Evolutionary conservation across 2,329 filamentous ascomycete genomes (phyloP), one percentile per base, ranked within the genome.

Genomic region (Ophiocordyceps unilateralis): DNA sequence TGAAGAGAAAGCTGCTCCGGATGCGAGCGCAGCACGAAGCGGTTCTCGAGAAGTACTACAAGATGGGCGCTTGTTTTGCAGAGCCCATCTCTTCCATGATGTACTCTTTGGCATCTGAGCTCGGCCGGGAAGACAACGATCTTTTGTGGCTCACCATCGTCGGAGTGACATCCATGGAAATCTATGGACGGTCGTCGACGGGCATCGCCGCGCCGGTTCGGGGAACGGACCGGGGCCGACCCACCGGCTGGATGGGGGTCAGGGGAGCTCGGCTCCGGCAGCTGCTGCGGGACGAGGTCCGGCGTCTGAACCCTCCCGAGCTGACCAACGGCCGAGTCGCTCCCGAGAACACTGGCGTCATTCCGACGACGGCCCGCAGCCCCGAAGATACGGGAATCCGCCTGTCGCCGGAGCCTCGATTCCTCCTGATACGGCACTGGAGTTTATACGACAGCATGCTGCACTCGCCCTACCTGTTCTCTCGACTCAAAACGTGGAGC

Each of bases 361-460:
- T 95, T 43, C 87, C 85, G 8, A 94, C 86, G 0, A 87, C 85
- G 20, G 88, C 87, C 8, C 73, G 83, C 47, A 91, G 83, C 48
- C 86, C 91, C 6, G 89, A 88, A 43, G 91, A 98, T 60, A 93
- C 78, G 10, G 83, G 86, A 41, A 96, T 98, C 50, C 79, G 88
- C 20, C 67, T 98, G 34, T 94, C 88, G 0, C 91, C 91, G 0
- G 91, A 98, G 56, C 93, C 91, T 10, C 82, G 84, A 36, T 94
- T 98, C 51, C 72, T 96, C 22, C 74, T 98, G 0, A 84, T 96
- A 43, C 73, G 91, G 28, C 91, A 98, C 58, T 98, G 91, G 91
- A 94, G 86, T 51, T 68, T 98, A 14, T 96, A 96, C 60, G 91
- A 98, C 55, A 94, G 87, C 58, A 96, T 98, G 91, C 72, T 96